These are phyloP conservation scores for Diplocarpon rosae DNA, from an alignment of 2,329 filamentous ascomycete species.

Conservation along the genomic window DNA sequence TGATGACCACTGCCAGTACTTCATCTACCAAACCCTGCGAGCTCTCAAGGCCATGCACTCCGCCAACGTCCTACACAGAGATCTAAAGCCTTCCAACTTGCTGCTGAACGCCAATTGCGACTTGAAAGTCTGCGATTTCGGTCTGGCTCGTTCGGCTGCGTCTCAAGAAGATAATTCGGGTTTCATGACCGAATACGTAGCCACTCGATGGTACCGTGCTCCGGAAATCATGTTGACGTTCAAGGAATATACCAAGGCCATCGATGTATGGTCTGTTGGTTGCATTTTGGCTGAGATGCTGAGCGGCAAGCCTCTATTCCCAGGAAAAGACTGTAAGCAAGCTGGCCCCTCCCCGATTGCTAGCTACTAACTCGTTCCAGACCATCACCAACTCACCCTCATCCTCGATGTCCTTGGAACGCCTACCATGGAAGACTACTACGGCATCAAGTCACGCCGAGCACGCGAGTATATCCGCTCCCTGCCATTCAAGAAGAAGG, in stretches of 20 bases:
- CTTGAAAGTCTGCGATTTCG: conserved; percentile 97
- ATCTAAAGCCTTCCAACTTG: conserved; percentile 94
- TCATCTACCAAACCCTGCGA: conserved; percentile 98
- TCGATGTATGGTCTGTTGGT: conserved; percentile 97
- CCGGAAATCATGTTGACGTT: conserved; percentile 99
- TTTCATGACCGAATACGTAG: conserved; percentile 99
- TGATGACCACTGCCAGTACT: conserved; percentile 99
- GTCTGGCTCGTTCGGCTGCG: conserved; percentile 85
- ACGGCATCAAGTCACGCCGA: conserved; percentile 96
- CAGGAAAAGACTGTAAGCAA: conserved; percentile 88
- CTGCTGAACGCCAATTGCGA: conserved; percentile 98
- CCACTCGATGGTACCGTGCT: conserved; percentile 96
- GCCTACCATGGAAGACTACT: conserved; percentile 99
- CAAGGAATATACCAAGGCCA: conserved; percentile 99
- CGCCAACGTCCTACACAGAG: conserved; percentile 92
- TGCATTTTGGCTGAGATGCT: conserved; percentile 98
- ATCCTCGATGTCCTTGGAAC: conserved; percentile 96
- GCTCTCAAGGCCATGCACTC: conserved; percentile 99
- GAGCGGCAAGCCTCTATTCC: conserved; percentile 94
- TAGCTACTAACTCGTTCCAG: conserved; percentile 34
- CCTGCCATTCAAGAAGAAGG: conserved; percentile 99
- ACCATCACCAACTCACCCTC: conserved; percentile 94
- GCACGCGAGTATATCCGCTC: conserved; percentile 97
- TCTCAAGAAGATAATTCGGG: conserved; percentile 99
- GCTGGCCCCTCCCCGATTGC: neutral